Evolutionary conservation across 192 early-diverging fungal species (phyloP).

Genomic region (Diversispora epigaea): DNA sequence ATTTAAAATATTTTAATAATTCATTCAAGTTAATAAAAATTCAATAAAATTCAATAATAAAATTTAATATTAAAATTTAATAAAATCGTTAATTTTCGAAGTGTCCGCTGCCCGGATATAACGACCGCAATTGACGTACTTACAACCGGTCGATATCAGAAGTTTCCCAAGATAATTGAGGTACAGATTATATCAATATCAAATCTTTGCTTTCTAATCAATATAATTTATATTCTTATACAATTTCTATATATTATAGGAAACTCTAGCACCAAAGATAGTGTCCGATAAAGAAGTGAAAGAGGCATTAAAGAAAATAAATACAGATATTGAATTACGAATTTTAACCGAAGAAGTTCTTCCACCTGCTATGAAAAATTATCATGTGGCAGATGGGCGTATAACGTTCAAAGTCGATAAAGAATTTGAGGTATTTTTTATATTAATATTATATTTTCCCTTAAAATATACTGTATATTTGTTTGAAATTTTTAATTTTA

Average conservation of each 20-base stretch:
- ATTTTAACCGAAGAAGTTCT: constrained; percentile 71
- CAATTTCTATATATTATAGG: constrained; percentile 36
- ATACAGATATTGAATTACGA: constrained; percentile 71
- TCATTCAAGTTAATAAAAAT: not conserved
- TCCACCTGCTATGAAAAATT: constrained; percentile 64
- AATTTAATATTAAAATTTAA: not conserved
- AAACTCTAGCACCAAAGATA: constrained; percentile 53
- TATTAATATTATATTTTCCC: too few relatives aligned
- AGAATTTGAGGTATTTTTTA: constrained; percentile 64
- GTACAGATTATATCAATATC: constrained; percentile 34
- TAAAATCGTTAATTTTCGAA: not conserved
- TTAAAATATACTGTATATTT: too few relatives aligned
- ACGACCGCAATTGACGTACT: constrained; percentile 82
- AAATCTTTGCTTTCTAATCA: not conserved
- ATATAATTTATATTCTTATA: not conserved
- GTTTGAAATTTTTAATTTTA: not conserved
- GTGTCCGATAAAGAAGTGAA: constrained; percentile 61
- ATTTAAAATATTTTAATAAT: not conserved
- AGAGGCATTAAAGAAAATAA: constrained; percentile 59
- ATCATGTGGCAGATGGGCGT: constrained; percentile 61
- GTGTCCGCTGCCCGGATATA: constrained; percentile 61
- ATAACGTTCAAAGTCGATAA: constrained; percentile 71
- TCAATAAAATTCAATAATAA: not conserved
- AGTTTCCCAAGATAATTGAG: constrained; percentile 74
- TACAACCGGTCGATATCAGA: constrained; percentile 78